A percentile compares a stretch with the other conserved stretches of the same genome.
phyloP scores from a whole-genome alignment of 2,329 filamentous ascomycete genomes.

The Zasmidium angulare region DNA sequence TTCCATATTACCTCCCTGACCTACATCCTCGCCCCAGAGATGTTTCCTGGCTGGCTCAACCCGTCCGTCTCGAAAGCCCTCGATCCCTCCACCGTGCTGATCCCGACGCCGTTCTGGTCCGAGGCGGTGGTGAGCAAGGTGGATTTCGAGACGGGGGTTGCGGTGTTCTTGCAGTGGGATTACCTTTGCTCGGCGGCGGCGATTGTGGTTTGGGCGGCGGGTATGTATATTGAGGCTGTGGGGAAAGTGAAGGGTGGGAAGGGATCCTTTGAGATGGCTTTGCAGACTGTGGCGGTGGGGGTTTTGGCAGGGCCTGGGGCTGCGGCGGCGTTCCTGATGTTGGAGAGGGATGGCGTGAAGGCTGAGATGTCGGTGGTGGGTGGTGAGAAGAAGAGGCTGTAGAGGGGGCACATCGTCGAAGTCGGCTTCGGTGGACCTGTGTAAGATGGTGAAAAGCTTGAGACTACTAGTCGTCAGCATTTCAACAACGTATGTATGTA shows the following conservation, averaged over 20 bases:
- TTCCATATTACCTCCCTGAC: constrained; percentile 22
- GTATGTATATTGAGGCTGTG: constrained; percentile 16
- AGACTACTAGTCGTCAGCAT: no score
- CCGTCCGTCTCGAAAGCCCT: constrained; percentile 14
- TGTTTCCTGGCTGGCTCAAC: constrained; percentile 18
- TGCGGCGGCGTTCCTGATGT: constrained; percentile 24
- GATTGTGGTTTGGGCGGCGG: constrained; percentile 21
- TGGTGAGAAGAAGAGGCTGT: no score
- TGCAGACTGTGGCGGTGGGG: constrained; percentile 13
- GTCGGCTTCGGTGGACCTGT: no score
- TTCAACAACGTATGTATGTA: no score
- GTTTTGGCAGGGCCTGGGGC: constrained; percentile 23
- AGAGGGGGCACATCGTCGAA: no score
- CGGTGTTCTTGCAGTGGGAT: constrained; percentile 27
- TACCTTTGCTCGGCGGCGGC: constrained; percentile 19
- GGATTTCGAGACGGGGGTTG: constrained; percentile 18
- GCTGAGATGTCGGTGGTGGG: no score
- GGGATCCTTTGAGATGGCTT: constrained; percentile 5
- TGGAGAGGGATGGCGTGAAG: constrained; percentile 17
- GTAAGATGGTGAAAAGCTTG: no score
- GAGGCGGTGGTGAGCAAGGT: constrained; percentile 8
- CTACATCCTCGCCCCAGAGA: constrained; percentile 12
- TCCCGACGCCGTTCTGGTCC: constrained; percentile 21
- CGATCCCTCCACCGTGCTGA: constrained; percentile 10
- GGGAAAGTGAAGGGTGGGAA: constrained; percentile 2